Evolutionary conservation across 352 stramenopile genomes (phyloP).

Genomic region (Phytopythium helicoides): DNA sequence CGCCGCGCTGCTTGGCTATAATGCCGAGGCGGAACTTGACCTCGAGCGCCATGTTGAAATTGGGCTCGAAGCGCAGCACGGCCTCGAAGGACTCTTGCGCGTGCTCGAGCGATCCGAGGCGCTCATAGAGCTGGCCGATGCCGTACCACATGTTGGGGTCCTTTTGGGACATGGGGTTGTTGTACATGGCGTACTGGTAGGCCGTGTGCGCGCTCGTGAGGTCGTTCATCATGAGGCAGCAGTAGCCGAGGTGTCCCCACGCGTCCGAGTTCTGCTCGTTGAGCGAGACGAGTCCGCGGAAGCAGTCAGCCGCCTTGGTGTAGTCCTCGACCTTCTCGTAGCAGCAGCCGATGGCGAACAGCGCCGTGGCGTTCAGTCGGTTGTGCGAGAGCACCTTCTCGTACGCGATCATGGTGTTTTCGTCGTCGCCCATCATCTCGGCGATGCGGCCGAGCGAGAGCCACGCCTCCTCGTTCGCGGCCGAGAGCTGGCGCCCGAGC

Average conservation of each 20-base stretch:
- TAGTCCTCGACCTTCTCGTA: conserved; percentile 89
- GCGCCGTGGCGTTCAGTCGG: conserved; percentile 74
- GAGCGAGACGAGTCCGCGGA: conserved; percentile 77
- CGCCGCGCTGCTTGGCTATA: conserved; percentile 80
- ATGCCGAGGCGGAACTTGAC: conserved; percentile 86
- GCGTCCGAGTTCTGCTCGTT: conserved; percentile 86
- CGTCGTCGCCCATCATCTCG: conserved; percentile 90
- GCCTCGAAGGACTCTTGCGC: conserved; percentile 85
- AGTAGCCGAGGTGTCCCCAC: conserved; percentile 84
- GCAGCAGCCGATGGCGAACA: conserved; percentile 83
- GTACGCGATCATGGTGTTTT: conserved; percentile 87
- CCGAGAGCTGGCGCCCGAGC: conserved; percentile 69
- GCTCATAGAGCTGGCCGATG: conserved; percentile 86
- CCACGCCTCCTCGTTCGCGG: conserved; percentile 83
- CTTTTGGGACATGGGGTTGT: conserved; percentile 87
- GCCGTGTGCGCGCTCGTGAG: conserved; percentile 83
- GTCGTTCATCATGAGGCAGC: conserved; percentile 90
- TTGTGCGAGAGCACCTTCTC: conserved; percentile 89
- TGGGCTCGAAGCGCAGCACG: conserved; percentile 80
- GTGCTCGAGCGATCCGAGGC: conserved; percentile 78
- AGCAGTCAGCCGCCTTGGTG: conserved; percentile 85
- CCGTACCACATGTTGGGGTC: conserved; percentile 88
- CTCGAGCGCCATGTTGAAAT: conserved; percentile 87
- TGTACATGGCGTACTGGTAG: conserved; percentile 90
- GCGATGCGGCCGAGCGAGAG: conserved; percentile 78